Conservation (phyloP, 2,329 filamentous ascomycete species). For the Mycocentrospora acerina region DNA sequence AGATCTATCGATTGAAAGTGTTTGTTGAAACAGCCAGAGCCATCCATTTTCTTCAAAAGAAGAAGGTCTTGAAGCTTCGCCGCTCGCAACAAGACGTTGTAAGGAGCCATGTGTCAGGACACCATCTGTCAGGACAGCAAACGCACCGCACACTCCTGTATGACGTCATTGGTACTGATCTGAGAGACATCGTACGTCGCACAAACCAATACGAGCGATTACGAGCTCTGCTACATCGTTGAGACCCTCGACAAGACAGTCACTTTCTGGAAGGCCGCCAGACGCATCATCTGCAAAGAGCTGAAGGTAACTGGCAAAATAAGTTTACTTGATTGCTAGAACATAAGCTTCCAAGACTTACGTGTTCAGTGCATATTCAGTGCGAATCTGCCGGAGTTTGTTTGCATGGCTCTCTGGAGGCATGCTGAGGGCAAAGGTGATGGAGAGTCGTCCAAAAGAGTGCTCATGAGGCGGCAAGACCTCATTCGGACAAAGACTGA, state of each 20-base stretch:
- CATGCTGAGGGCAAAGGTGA: too few species aligned
- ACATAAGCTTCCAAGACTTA: neutral
- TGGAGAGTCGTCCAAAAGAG: too few species aligned
- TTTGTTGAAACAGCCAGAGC: constrained; percentile 1
- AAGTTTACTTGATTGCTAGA: neutral
- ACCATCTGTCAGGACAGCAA: neutral
- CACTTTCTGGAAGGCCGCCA: neutral
- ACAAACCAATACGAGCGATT: neutral
- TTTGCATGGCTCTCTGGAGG: neutral
- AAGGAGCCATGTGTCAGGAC: neutral
- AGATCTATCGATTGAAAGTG: neutral
- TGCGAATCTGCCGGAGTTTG: neutral
- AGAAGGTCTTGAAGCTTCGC: neutral
- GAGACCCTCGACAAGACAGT: neutral
- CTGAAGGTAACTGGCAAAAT: neutral
- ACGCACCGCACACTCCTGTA: neutral
- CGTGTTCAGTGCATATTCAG: neutral
- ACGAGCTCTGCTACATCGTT: neutral
- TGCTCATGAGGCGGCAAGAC: too few species aligned
- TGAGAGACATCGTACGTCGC: too few species aligned
- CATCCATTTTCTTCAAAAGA: neutral
- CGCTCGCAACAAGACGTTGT: neutral
- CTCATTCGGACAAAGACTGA: too few species aligned
- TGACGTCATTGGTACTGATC: neutral
- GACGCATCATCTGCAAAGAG: neutral